Percentiles rank a stretch among this genome's conserved stretches.
Conservation (phyloP, 1,284 basidiomycete genomes). For the Boletus hoseneyae region DNA sequence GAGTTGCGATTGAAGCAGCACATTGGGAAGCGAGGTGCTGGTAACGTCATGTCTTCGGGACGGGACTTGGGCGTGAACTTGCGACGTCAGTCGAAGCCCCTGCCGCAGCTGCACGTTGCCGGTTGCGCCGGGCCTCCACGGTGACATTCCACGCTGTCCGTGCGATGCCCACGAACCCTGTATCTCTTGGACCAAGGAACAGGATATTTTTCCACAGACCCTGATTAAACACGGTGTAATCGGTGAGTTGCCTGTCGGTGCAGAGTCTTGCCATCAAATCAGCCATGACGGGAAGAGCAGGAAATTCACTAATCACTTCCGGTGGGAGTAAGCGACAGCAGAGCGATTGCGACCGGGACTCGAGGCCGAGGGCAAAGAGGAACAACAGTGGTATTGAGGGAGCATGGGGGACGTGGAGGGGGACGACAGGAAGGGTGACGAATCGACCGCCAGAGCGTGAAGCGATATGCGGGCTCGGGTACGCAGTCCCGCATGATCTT, state of each 20-base stretch:
- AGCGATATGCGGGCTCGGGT: constrained; percentile 32
- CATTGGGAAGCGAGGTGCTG: constrained; percentile 6
- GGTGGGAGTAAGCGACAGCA: constrained; percentile 39
- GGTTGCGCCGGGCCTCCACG: constrained; percentile 37
- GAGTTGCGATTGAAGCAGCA: constrained; percentile 2
- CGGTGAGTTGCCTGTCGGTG: constrained; percentile 30
- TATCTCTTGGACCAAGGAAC: constrained; percentile 37
- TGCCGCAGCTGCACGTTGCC: constrained; percentile 18
- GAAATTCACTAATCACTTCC: constrained; percentile 43
- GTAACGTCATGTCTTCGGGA: constrained; percentile 19
- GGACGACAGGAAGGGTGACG: constrained; percentile 33
- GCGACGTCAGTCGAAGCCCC: constrained; percentile 16
- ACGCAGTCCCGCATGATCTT: constrained; percentile 29
- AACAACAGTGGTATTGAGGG: constrained; percentile 33
- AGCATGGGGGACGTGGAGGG: constrained; percentile 31
- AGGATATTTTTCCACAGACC: constrained; percentile 46
- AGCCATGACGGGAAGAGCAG: constrained; percentile 56
- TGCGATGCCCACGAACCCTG: constrained; percentile 35
- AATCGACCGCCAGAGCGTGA: constrained; percentile 14
- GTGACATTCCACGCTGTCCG: constrained; percentile 43
- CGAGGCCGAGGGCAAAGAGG: constrained; percentile 33
- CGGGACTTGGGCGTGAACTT: constrained; percentile 5
- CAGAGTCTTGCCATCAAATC: constrained; percentile 35
- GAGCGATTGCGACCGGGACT: constrained; percentile 33
- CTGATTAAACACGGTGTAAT: constrained; percentile 35